Percentiles rank a stretch among this genome's conserved stretches.
These are phyloP conservation scores for Myriosclerotinia scirpicola DNA, from an alignment of 2,329 filamentous ascomycete genomes.

Conservation along the genomic window DNA sequence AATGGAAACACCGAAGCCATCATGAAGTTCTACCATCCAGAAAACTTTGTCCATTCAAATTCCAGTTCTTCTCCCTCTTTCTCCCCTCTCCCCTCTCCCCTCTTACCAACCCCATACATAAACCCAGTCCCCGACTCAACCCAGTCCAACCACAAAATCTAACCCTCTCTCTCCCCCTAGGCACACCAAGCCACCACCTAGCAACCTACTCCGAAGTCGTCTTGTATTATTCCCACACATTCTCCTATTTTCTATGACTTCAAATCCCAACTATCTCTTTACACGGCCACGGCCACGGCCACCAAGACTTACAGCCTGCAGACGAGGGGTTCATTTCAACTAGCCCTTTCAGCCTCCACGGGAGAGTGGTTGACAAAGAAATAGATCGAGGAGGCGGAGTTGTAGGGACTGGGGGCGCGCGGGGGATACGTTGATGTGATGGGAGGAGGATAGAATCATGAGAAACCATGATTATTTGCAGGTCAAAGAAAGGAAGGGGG, in stretches of 20 bases:
- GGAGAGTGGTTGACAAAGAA: not conserved
- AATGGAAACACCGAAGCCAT: slow-evolving; percentile 12
- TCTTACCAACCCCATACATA: not conserved
- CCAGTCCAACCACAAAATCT: not conserved
- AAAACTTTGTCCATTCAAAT: slow-evolving; percentile 19
- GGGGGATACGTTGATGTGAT: slow-evolving; percentile 17
- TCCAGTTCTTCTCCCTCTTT: not conserved
- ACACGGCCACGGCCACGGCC: slow-evolving; percentile 14
- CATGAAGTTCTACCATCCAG: slow-evolving; percentile 17
- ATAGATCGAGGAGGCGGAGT: not conserved
- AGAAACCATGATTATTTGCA: slow-evolving; percentile 22
- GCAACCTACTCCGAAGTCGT: not conserved
- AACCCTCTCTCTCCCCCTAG: not conserved
- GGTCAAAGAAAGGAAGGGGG: not conserved
- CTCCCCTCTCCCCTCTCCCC: not conserved
- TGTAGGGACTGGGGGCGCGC: not conserved
- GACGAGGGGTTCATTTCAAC: slow-evolving; percentile 6
- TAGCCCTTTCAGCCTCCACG: not conserved
- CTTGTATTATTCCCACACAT: not conserved
- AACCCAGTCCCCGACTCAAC: not conserved
- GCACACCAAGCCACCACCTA: not conserved
- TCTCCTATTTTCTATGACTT: slow-evolving; percentile 3
- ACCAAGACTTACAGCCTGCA: slow-evolving; percentile 17
- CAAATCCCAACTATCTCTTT: slow-evolving; percentile 4
- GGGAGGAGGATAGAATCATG: slow-evolving; percentile 7